Evolutionary conservation across 140 eudicot genomes (phyloP), one percentile per base, ranked within the genome.

Genomic region (Cichorium intybus): DNA sequence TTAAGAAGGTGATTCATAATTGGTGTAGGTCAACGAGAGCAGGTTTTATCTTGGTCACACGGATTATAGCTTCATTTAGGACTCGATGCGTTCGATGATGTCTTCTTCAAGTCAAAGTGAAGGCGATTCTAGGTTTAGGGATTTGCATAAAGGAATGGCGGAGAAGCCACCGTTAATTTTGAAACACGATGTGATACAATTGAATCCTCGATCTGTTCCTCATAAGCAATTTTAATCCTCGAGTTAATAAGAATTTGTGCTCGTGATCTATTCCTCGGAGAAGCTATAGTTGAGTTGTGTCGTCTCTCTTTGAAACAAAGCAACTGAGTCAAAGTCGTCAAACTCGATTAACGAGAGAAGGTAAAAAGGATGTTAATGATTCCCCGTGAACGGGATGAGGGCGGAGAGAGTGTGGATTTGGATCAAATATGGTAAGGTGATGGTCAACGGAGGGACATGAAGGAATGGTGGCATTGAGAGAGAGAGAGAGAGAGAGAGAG

Each of bases 191-290:
- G 87, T 58, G 3, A 84, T 91, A 3, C 85, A 85, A 47, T 62
- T 87, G 79, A 83, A 84, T 43, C 80, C 79, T 7, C 60, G 81
- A 39, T 64, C 74, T n/a, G 11, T 49, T 47, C 45, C 50, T 73
- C 69, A 72, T n/a, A 29, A 66, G 11, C 74, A 65, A 7, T 76
- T 74, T 17, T 75, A 75, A 58, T 83, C 86, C 1, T 78, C 92
- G 45, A 87, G 96, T 62, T 88, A 95, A 0, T 96, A 92, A n/a
- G 98, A 92, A 62, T 92, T 95, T 23, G 96, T 88, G 24, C 74
- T 83, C 21, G 95, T 45, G 98, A 92, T 5, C 48, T 92, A 45
- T 92, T 85, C 18, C n/a, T n/a, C n/a, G n/a, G n/a, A n/a, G n/a
- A n/a, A n/a, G n/a, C n/a, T n/a, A n/a, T n/a, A n/a, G n/a, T n/a